Evolutionary conservation across 2,329 filamentous ascomycete genomes (phyloP).

Genomic region (Fusarium sp.): DNA sequence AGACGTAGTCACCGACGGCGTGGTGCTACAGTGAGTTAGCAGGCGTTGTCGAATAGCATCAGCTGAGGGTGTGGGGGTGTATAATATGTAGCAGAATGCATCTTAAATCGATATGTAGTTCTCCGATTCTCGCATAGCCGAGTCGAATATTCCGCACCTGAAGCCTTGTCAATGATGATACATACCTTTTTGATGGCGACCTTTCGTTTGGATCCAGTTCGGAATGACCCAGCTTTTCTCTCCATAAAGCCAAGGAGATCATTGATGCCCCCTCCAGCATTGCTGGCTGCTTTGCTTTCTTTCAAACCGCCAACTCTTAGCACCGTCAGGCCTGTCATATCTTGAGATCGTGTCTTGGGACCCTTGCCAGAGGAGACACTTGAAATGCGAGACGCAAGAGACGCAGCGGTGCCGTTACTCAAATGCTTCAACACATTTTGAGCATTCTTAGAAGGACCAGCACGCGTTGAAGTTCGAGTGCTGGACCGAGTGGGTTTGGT

Average conservation of each 20-base stretch:
- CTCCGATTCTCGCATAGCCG: conserved; percentile 37
- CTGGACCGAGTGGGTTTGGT: conserved; percentile 47
- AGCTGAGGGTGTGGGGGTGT: conserved; percentile 39
- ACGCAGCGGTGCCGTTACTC: conserved; percentile 50
- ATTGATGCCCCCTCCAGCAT: conserved; percentile 74
- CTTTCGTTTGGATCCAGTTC: conserved; percentile 60
- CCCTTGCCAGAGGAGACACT: conserved; percentile 45
- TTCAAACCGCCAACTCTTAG: conserved; percentile 72
- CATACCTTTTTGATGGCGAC: conserved; percentile 84
- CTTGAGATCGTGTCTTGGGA: conserved; percentile 41
- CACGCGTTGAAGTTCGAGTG: conserved; percentile 47
- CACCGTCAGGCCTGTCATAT: conserved; percentile 46
- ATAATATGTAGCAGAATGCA: conserved; percentile 35
- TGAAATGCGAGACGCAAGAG: conserved; percentile 53
- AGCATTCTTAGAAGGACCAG: conserved; percentile 54
- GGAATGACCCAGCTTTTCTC: conserved; percentile 72
- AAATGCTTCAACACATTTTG: conserved; percentile 61
- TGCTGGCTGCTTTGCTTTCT: conserved; percentile 75
- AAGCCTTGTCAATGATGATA: conserved; percentile 55
- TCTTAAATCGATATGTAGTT: conserved; percentile 37
- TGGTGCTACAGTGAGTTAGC: conserved; percentile 80
- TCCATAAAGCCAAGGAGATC: conserved; percentile 77
- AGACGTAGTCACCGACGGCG: conserved; percentile 75
- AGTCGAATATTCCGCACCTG: conserved; percentile 46
- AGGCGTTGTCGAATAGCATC: conserved; percentile 56